These are phyloP conservation scores for Hirschioporus abietinus DNA, from an alignment of 768 basidiomycete species.

Conservation along the genomic window DNA sequence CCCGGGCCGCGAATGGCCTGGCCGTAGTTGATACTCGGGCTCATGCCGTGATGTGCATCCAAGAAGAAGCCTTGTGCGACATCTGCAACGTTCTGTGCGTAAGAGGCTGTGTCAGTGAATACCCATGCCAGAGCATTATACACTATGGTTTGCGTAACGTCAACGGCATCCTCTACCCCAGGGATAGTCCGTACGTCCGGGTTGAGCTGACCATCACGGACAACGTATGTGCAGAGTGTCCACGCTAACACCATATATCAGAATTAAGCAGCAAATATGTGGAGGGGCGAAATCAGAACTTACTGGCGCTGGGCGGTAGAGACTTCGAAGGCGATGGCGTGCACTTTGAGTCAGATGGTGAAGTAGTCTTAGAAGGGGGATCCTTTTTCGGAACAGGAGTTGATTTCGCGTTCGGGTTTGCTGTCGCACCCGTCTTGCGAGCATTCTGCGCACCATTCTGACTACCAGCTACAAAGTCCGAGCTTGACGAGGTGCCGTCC, in stretches of 20 bases:
- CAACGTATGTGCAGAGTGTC: constrained; percentile 43
- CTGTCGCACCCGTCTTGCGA: constrained; percentile 2
- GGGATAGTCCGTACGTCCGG: constrained; percentile 45
- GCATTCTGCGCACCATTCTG: not conserved
- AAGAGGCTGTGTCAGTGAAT: constrained; percentile 24
- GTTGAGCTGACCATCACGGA: constrained; percentile 48
- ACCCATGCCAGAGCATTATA: constrained; percentile 42
- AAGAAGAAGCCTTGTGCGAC: constrained; percentile 45
- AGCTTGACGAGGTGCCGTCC: not conserved
- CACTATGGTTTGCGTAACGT: constrained; percentile 37
- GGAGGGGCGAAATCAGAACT: constrained; percentile 15
- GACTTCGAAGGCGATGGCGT: constrained; percentile 44
- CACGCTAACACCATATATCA: constrained; percentile 23
- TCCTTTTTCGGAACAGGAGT: constrained; percentile 3
- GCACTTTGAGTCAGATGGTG: constrained; percentile 28
- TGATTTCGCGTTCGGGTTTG: not conserved
- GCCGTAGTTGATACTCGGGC: constrained; percentile 50
- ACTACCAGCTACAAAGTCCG: not conserved
- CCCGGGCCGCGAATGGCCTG: constrained; percentile 52
- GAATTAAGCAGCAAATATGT: not conserved
- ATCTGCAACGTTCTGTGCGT: constrained; percentile 31
- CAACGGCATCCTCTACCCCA: constrained; percentile 36
- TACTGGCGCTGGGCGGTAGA: constrained; percentile 48
- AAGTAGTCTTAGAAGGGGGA: constrained; percentile 21
- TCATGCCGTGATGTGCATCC: constrained; percentile 36